phyloP scores from a whole-genome alignment of 2,329 filamentous ascomycete genomes.

The Phoma sp. region DNA sequence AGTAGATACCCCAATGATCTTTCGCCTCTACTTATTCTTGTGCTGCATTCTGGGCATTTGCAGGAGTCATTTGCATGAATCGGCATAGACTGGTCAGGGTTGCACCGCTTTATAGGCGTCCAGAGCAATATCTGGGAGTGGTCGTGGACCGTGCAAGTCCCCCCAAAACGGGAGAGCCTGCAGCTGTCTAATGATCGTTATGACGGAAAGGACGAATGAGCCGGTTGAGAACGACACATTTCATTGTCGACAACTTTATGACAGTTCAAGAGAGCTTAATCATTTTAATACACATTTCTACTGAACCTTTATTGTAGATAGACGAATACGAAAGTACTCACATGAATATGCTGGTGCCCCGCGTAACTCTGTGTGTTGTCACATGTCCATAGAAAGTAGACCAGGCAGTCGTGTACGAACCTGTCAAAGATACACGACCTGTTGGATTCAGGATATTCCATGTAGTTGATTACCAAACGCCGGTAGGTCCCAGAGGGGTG shows the following conservation, averaged over 20 bases:
- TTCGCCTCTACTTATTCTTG: constrained; percentile 34
- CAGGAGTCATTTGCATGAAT: constrained; percentile 40
- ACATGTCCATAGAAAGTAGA: neutral
- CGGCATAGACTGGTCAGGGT: constrained; percentile 34
- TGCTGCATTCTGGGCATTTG: constrained; percentile 45
- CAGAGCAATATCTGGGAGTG: neutral
- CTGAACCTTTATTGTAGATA: constrained; percentile 13
- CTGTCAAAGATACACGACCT: neutral
- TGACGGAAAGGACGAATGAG: constrained; percentile 7
- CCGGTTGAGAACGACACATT: constrained; percentile 6
- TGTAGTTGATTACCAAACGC: neutral
- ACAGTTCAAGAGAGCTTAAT: constrained; percentile 15
- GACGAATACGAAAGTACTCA: constrained; percentile 12
- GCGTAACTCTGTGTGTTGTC: no score
- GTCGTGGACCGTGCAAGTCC: neutral
- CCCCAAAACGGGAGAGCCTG: neutral
- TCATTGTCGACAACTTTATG: constrained; percentile 11
- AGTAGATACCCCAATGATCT: constrained; percentile 41
- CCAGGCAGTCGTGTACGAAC: neutral
- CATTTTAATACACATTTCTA: constrained; percentile 19
- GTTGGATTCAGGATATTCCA: neutral
- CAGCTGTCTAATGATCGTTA: constrained; percentile 16
- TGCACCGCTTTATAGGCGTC: constrained; percentile 28
- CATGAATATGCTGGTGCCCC: neutral
- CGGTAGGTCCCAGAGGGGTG: neutral